Percentiles rank a stretch among this genome's conserved stretches.
Evolutionary conservation across 805 yeast genomes (phyloP).

Genomic region (Ogataea methylovora): DNA sequence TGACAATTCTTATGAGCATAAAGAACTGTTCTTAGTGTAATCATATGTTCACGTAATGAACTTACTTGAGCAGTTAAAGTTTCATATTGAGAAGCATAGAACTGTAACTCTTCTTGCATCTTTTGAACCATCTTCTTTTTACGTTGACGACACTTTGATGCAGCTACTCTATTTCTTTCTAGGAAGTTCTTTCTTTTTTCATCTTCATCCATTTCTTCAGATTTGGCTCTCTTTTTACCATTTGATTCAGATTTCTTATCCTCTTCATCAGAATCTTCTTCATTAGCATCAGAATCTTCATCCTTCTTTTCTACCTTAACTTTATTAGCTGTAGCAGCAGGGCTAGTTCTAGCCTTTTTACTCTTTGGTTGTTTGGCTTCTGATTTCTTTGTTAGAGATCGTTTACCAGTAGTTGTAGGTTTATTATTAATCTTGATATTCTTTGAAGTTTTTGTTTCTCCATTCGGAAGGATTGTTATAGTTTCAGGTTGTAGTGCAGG

Average conservation of each 20-base stretch:
- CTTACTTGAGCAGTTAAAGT: conserved; percentile 51
- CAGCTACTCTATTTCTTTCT: conserved; percentile 92
- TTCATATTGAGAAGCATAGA: conserved; percentile 64
- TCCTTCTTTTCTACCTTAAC: not conserved
- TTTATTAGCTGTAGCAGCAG: not conserved
- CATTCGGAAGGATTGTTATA: not conserved
- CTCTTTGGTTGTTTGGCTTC: conserved; percentile 2
- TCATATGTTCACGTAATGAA: conserved; percentile 52
- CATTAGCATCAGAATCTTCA: conserved; percentile 3
- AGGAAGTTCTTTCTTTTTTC: conserved; percentile 73
- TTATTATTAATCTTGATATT: not conserved
- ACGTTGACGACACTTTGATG: conserved; percentile 92
- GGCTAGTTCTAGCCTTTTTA: conserved; percentile 1
- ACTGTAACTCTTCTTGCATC: conserved; percentile 72
- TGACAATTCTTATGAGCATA: conserved; percentile 45
- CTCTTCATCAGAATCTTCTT: conserved; percentile 13
- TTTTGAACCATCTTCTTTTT: conserved; percentile 82
- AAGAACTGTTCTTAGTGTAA: conserved; percentile 39
- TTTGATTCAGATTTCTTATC: conserved; percentile 2
- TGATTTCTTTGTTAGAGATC: not conserved
- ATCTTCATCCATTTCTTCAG: conserved; percentile 60
- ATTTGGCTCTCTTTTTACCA: conserved; percentile 27
- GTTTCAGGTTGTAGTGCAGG: not conserved
- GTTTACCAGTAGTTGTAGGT: conserved; percentile 1
- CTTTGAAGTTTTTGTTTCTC: not conserved